Base-by-base conservation (phyloP, 2,329 filamentous ascomycete genomes). In the Diaporthe helianthi region DNA sequence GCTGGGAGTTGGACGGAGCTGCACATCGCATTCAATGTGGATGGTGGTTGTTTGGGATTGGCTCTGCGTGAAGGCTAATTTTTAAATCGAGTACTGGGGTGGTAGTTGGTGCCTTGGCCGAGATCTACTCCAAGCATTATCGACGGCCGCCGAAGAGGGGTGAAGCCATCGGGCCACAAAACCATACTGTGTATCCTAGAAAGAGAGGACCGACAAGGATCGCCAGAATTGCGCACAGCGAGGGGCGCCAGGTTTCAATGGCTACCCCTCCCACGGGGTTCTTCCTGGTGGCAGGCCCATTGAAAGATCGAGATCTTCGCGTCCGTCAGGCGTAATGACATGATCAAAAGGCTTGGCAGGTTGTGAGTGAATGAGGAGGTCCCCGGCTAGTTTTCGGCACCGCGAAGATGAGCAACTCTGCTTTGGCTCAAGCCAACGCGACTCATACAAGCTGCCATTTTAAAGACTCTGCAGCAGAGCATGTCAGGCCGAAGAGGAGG, bases 41-140 rank as follows among this genome's bases (percentile, higher is more conserved):
- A 49, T n/a, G 44, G 29, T 6, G 26, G 2, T 19, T 31, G 44
- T 24, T 26, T 29, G 44, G 58, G 58, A 63, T 63, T 63, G 58
- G 58, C 58, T 41, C 29, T 63, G 58, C 58, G 36, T 63, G 29
- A 63, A 63, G 58, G 49, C 58, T 63, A 63, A 63, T 63, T n/a
- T 63, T 26, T 36, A 44, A 49, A 49, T 19, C 44, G 7, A 26
- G 44, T 26, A 36, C 29, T 49, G 44, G 47, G 44, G 44, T 49
- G 29, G 44, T 26, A 49, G 58, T 36, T 44, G 58, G 44, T n/a
- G 49, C 13, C 58, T 49, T 63, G 58, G 58, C 58, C 58, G 29
- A 63, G 58, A 49, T 63, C 44, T 63, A n/a, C 41, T 36, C 44
- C 58, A 63, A 46, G 58, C 58, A 63, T 63, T 49, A 49, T 49